Base-by-base conservation (phyloP, 176 grass and related monocot genomes). In the Zoysia pacifica region DNA sequence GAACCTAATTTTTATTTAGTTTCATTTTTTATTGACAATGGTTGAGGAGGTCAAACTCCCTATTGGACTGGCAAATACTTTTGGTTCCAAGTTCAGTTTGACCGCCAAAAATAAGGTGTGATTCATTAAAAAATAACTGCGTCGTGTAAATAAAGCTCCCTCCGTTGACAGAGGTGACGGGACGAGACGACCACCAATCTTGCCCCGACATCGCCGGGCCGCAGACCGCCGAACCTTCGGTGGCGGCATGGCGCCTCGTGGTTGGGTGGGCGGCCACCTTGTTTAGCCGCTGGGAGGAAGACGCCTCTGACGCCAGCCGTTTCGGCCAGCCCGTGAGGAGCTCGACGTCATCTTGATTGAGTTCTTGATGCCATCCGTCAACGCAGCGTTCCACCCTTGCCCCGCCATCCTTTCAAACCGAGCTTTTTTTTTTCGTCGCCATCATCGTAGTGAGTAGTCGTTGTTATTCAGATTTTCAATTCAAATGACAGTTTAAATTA, bases 301-400 rank as follows among this genome's bases (percentile, higher is more conserved):
- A 67, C 5, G 70, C 40, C 41, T 70, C 54, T 41, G 78, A 81
- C 6, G 78, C 44, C 19, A 42, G 42, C 20, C 51, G 48, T 45
- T 47, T 80, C 65, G 46, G 65, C 44, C 7, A 9, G 7, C 44
- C 42, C 18, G 67, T 47, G 45, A 70, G 43, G 28, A 28, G 28
- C 44, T 28, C 15, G 73, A 46, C 73, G 8, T 47, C 45, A 47
- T 28, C 28, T 28, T 28, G 28, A 47, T 47, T 7, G 13, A 28
- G 28, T 28, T 2, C 28, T 67, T 82, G 58, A 48, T 72, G 73
- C 59, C 85, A 87, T 77, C 66, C 72, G 73, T 72, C 79, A 67
- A 47, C 45, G 40, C 9, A 16, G 49, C 9, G 44, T 19, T 62
- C 67, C 37, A 49, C 5, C 11, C 11, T 0, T 18, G 10, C 5